phyloP scores from a whole-genome alignment of 768 basidiomycete genomes.

The Xanthoconium stramineum region DNA sequence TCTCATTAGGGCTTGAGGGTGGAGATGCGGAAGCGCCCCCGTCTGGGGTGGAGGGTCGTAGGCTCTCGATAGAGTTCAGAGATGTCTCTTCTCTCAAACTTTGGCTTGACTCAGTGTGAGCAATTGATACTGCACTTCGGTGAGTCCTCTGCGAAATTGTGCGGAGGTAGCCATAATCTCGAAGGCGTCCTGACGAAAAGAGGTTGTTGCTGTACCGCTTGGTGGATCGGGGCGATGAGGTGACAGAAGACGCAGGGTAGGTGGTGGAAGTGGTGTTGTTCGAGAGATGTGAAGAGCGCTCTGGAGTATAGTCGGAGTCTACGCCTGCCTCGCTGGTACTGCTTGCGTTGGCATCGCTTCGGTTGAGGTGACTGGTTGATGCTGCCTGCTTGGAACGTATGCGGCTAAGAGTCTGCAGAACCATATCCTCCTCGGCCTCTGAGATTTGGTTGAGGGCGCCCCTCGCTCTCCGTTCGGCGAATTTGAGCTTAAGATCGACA shows the following conservation, averaged over 20 bases:
- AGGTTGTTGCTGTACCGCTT: slow-evolving; percentile 86
- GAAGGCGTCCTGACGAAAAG: slow-evolving; percentile 76
- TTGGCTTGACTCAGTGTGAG: slow-evolving; percentile 44
- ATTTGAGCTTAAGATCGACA: slow-evolving; percentile 59
- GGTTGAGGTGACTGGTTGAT: slow-evolving; percentile 17
- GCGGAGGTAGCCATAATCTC: slow-evolving; percentile 71
- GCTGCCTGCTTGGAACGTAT: slow-evolving; percentile 39
- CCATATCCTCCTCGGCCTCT: slow-evolving; percentile 83
- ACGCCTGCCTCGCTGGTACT: slow-evolving; percentile 14
- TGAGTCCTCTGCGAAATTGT: slow-evolving; percentile 45
- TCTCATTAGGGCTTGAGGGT: slow-evolving; percentile 42
- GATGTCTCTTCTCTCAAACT: slow-evolving; percentile 45
- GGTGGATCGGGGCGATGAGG: slow-evolving; percentile 44
- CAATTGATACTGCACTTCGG: slow-evolving; percentile 38
- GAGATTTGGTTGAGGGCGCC: slow-evolving; percentile 67
- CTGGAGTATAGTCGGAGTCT: slow-evolving; percentile 32
- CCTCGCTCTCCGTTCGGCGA: slow-evolving; percentile 74
- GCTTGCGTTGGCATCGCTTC: slow-evolving; percentile 16
- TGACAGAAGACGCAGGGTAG: slow-evolving; percentile 38
- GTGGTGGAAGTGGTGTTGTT: slow-evolving; percentile 37
- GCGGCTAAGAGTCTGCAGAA: slow-evolving; percentile 66
- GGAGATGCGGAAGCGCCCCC: slow-evolving; percentile 39
- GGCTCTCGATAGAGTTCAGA: slow-evolving; percentile 42
- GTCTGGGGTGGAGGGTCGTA: slow-evolving; percentile 58
- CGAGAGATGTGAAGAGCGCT: slow-evolving; percentile 34